Percentiles rank a stretch among this genome's conserved stretches.
These are phyloP conservation scores for Piper longum DNA, from an alignment of 164 flowering plant genomes.

Conservation along the genomic window DNA sequence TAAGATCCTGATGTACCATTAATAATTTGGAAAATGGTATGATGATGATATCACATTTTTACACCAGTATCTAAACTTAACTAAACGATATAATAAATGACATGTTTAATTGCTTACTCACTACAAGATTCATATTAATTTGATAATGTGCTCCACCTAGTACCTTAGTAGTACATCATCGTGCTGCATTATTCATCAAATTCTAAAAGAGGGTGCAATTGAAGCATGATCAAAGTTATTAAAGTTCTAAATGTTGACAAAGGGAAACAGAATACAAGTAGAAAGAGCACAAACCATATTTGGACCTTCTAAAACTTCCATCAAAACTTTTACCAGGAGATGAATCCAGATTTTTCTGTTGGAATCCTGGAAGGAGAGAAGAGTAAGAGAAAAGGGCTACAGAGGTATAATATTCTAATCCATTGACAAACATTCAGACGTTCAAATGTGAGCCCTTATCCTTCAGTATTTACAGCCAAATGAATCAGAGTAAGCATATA, in stretches of 20 bases:
- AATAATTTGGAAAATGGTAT: too few relatives aligned
- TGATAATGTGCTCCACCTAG: too few relatives aligned
- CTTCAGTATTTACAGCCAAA: not conserved
- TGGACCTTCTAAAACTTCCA: constrained; percentile 53
- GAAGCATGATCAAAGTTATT: not conserved
- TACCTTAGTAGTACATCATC: too few relatives aligned
- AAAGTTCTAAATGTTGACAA: not conserved
- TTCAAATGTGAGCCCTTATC: not conserved
- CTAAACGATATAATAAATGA: too few relatives aligned
- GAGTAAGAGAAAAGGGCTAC: not conserved
- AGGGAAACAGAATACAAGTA: not conserved
- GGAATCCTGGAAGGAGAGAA: constrained; percentile 20
- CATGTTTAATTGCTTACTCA: not conserved
- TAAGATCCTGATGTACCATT: too few relatives aligned
- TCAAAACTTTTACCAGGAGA: constrained; percentile 37
- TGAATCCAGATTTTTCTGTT: constrained; percentile 28
- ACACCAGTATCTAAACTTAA: too few relatives aligned
- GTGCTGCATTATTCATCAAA: too few relatives aligned
- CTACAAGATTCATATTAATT: not conserved
- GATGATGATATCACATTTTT: too few relatives aligned
- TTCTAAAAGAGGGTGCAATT: too few relatives aligned
- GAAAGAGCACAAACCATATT: constrained; percentile 25
- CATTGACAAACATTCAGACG: not conserved
- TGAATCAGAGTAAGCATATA: not conserved
- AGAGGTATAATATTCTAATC: not conserved